Evolutionary conservation across 164 flowering plant species (phyloP).

Genomic region (Macadamia integrifolia): DNA sequence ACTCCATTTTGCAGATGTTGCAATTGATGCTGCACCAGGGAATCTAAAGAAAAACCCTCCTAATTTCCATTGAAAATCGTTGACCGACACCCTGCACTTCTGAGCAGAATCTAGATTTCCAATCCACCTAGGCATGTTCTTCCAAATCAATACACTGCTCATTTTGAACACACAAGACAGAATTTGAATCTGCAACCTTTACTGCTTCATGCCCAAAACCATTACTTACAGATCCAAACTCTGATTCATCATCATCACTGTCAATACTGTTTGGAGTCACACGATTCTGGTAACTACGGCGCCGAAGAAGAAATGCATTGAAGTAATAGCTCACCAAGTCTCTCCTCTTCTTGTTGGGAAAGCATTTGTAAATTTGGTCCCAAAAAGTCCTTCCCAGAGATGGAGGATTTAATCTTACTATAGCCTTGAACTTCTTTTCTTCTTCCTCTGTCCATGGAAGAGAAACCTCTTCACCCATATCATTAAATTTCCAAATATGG

Average conservation of each 20-base stretch:
- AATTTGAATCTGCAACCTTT: slow-evolving; percentile 23
- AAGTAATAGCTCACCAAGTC: slow-evolving; percentile 75
- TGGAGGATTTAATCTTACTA: slow-evolving; percentile 39
- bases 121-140: slow-evolving; percentile 3
- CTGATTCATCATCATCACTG: slow-evolving; percentile 79
- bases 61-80: background rate
- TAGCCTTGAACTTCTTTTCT: slow-evolving; percentile 38
- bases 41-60: background rate
- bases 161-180: slow-evolving; percentile 36
- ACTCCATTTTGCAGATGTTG: background rate
- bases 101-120: slow-evolving; percentile 1
- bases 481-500: slow-evolving; percentile 49
- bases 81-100: background rate
- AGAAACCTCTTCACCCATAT: slow-evolving; percentile 72
- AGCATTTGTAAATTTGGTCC: slow-evolving; percentile 31
- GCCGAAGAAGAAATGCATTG: slow-evolving; percentile 67
- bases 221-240: slow-evolving; percentile 25
- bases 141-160: slow-evolving; percentile 26
- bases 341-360: slow-evolving; percentile 46
- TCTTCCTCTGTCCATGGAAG: slow-evolving; percentile 59
- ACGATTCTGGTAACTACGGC: slow-evolving; percentile 69
- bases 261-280: slow-evolving; percentile 45
- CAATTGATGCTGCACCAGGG: background rate
- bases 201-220: slow-evolving; percentile 26
- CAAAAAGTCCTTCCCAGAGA: slow-evolving; percentile 45